Conservation (phyloP, 306 rosid species). For the Comarum palustre region DNA sequence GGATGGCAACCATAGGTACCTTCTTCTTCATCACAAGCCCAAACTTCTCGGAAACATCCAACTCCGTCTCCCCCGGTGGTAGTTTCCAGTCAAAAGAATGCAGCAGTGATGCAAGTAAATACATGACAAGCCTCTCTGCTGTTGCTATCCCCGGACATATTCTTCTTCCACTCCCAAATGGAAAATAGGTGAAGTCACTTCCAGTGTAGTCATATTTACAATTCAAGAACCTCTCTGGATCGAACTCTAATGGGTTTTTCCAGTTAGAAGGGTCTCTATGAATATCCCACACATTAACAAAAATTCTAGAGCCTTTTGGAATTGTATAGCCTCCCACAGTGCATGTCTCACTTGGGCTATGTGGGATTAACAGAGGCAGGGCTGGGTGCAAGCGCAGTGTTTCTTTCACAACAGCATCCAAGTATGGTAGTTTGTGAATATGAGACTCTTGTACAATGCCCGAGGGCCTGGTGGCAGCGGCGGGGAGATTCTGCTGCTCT, state of each 20-base stretch:
- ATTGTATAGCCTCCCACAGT: constrained; percentile 50
- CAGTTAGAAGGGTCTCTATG: constrained; percentile 47
- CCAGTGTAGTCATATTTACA: constrained; percentile 53
- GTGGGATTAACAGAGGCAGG: constrained; percentile 58
- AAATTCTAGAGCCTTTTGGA: constrained; percentile 55
- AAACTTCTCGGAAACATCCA: constrained; percentile 48
- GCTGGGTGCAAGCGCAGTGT: constrained; percentile 54
- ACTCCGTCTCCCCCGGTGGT: constrained; percentile 29
- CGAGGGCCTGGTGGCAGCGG: constrained; percentile 60
- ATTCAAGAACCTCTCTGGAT: constrained; percentile 54
- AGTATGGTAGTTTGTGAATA: constrained; percentile 36
- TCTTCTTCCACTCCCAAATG: constrained; percentile 73
- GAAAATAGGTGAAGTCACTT: constrained; percentile 51
- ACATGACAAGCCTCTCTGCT: constrained; percentile 62
- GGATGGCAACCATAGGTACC: constrained; percentile 49
- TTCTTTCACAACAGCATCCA: constrained; percentile 67
- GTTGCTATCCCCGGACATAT: constrained; percentile 66
- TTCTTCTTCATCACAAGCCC: constrained; percentile 57
- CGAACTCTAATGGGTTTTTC: constrained; percentile 52
- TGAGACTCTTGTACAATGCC: no score
- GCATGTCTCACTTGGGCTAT: constrained; percentile 48
- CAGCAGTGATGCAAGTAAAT: constrained; percentile 50
- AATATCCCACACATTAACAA: constrained; percentile 67
- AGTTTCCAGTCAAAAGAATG: constrained; percentile 66
- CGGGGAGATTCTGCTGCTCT: not conserved